Evolutionary conservation across 1,139 yeast species (phyloP).

Genomic region (Diutina ranongensis): DNA sequence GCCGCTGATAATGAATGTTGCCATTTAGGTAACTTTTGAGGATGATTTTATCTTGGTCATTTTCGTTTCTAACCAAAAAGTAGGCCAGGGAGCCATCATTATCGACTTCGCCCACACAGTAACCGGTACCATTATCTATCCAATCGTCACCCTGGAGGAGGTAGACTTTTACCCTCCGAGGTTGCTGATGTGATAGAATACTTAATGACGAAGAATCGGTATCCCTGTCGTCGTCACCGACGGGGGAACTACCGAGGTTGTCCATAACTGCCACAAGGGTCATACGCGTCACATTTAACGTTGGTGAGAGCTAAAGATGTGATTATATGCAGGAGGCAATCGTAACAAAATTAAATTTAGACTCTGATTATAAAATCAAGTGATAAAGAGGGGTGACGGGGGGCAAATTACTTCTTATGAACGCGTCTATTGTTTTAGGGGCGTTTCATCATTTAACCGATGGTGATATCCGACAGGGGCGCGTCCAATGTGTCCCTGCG

Average conservation of each 20-base stretch:
- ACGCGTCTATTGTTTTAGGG: too few species aligned
- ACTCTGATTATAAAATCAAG: neutral
- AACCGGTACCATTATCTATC: slow-evolving; percentile 92
- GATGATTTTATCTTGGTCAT: slow-evolving; percentile 44
- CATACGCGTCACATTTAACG: neutral
- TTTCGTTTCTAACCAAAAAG: slow-evolving; percentile 66
- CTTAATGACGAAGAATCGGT: slow-evolving; percentile 7
- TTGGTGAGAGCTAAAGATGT: too few species aligned
- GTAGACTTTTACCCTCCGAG: slow-evolving; percentile 83
- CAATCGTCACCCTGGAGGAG: slow-evolving; percentile 72
- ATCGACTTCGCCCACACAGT: slow-evolving; percentile 61
- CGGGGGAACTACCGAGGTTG: slow-evolving; percentile 5
- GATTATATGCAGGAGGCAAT: neutral
- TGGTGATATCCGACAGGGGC: too few species aligned
- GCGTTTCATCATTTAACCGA: too few species aligned
- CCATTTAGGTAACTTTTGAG: slow-evolving; percentile 62
- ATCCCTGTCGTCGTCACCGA: slow-evolving; percentile 3
- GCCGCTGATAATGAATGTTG: slow-evolving; percentile 76
- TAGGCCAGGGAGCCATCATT: slow-evolving; percentile 34
- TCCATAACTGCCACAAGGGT: neutral
- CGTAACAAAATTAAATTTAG: neutral
- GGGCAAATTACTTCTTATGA: too few species aligned
- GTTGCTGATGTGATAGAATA: slow-evolving; percentile 12
- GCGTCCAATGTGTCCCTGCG: neutral
- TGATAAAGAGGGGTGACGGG: too few species aligned